A percentile compares a stretch with the other conserved stretches of the same genome.
Evolutionary conservation across 306 rosid genomes (phyloP).

Genomic region (Vigna unguiculata): DNA sequence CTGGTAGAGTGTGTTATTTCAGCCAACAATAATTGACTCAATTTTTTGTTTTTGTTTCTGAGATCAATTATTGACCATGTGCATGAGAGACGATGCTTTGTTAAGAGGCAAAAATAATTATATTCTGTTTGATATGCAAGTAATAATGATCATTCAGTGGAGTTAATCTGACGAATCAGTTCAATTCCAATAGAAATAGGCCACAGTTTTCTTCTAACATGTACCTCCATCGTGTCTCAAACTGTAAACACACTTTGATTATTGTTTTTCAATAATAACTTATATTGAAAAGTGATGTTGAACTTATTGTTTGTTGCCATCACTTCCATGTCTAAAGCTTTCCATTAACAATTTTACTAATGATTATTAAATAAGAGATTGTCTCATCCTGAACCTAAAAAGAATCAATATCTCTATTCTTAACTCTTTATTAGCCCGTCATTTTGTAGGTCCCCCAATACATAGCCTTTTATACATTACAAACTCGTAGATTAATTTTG

Average conservation of each 20-base stretch:
- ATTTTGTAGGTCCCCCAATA: not conserved
- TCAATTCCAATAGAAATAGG: not conserved
- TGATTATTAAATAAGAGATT: too few relatives aligned
- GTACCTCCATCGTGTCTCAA: conserved; percentile 6
- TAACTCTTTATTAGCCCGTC: not conserved
- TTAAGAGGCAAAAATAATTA: too few relatives aligned
- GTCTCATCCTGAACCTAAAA: not conserved
- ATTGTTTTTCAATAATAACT: too few relatives aligned
- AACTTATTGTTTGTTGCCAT: not conserved
- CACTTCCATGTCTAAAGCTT: not conserved
- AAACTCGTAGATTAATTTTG: not conserved
- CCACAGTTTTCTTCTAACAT: conserved; percentile 14
- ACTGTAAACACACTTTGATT: not conserved
- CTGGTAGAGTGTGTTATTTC: too few relatives aligned
- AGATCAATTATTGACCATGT: too few relatives aligned
- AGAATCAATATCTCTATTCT: not conserved
- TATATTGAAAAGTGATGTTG: too few relatives aligned
- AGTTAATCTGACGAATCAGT: not conserved
- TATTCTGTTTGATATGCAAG: too few relatives aligned
- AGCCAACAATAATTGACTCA: too few relatives aligned
- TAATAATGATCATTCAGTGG: too few relatives aligned
- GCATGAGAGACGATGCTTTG: too few relatives aligned
- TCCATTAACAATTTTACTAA: not conserved
- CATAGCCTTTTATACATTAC: not conserved
- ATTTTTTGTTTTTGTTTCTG: too few relatives aligned